Conservation (phyloP, 1,284 basidiomycete genomes). For the Fomitopsis schrenkii region DNA sequence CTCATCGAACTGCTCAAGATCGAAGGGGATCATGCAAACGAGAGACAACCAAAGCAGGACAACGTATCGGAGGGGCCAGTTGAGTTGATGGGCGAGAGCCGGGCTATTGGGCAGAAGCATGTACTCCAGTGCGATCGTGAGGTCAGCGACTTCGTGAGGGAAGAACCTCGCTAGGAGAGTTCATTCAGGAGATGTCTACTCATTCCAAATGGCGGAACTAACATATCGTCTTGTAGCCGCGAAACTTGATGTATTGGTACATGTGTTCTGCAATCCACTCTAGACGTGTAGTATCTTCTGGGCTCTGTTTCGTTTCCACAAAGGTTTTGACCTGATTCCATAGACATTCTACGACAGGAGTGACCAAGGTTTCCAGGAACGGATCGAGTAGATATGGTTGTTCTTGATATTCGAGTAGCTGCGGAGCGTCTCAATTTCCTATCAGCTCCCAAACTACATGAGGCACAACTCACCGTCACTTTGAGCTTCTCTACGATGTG, state of each 20-base stretch:
- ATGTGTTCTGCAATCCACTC: conserved; percentile 61
- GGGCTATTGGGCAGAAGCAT: conserved; percentile 50
- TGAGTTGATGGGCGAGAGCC: conserved; percentile 32
- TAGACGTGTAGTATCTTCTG: conserved; percentile 40
- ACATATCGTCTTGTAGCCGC: conserved; percentile 94
- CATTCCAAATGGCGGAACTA: conserved; percentile 29
- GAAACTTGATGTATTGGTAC: conserved; percentile 84
- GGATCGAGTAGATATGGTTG: conserved; percentile 95
- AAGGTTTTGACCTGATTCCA: conserved; percentile 52
- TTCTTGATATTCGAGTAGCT: conserved; percentile 93
- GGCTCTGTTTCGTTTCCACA: conserved; percentile 29
- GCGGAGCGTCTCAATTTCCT: background rate
- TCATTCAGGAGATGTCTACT: background rate
- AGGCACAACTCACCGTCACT: conserved; percentile 36
- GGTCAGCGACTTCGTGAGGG: conserved; percentile 83
- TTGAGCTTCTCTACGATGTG: conserved; percentile 36
- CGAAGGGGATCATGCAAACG: conserved; percentile 93
- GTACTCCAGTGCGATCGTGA: conserved; percentile 71
- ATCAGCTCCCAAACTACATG: background rate
- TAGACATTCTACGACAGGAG: conserved; percentile 71
- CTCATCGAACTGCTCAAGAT: conserved; percentile 81
- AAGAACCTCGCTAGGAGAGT: conserved; percentile 76
- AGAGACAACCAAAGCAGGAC: conserved; percentile 91
- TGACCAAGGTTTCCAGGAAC: conserved; percentile 81
- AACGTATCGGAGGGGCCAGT: conserved; percentile 85